Percentiles rank a stretch among this genome's conserved stretches.
Evolutionary conservation across 2,329 filamentous ascomycete genomes (phyloP).

Genomic region (Hymenotorrendiella dingleyae): DNA sequence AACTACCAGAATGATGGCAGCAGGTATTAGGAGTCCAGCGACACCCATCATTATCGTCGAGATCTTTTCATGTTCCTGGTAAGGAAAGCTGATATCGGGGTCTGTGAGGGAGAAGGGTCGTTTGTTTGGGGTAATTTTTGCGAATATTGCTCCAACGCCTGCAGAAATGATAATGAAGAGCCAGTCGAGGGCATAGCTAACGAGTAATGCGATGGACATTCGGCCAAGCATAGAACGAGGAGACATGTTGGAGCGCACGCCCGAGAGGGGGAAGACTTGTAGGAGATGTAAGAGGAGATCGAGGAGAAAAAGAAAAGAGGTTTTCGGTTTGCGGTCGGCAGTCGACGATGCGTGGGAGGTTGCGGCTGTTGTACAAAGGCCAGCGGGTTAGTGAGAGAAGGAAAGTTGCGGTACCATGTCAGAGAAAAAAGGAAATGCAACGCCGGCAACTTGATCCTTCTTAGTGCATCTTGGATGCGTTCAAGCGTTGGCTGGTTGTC

Average conservation of each 20-base stretch:
- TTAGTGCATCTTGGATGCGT: too few species aligned
- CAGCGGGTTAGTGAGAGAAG: too few species aligned
- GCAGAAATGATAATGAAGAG: conserved; percentile 56
- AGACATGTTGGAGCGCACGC: not conserved
- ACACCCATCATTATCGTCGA: conserved; percentile 58
- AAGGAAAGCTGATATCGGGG: conserved; percentile 72
- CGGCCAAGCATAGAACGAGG: conserved; percentile 8
- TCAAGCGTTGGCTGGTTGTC: too few species aligned
- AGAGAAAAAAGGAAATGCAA: too few species aligned
- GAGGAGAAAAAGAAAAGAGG: not conserved
- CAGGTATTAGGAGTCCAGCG: conserved; percentile 59
- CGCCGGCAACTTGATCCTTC: too few species aligned
- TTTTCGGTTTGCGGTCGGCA: too few species aligned
- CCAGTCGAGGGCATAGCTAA: conserved; percentile 73
- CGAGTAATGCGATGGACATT: conserved; percentile 36
- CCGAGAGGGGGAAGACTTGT: conserved; percentile 8
- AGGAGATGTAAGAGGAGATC: not conserved
- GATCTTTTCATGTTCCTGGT: conserved; percentile 65
- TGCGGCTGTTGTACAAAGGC: too few species aligned
- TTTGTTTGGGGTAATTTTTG: conserved; percentile 56
- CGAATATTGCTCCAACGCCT: conserved; percentile 53
- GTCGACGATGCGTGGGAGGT: not conserved
- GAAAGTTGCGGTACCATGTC: too few species aligned
- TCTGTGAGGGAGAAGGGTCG: conserved; percentile 69
- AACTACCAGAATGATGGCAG: conserved; percentile 61